Base-by-base conservation (phyloP, 148 eudicot species). In the Oxyria digyna region DNA sequence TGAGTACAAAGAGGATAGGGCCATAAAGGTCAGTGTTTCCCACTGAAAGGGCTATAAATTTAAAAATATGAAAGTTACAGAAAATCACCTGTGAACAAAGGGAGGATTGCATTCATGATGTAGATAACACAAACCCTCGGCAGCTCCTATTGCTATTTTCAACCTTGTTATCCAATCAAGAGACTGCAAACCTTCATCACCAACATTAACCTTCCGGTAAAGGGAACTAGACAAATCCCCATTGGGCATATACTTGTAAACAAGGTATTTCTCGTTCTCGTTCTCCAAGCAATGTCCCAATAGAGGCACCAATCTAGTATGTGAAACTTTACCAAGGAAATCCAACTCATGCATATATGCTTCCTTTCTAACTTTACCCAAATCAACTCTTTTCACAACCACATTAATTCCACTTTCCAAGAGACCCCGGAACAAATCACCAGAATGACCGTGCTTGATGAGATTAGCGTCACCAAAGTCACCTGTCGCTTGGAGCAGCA, bases 111-210 rank as follows among this genome's bases (percentile, higher is more conserved):
- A 95, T 52, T 95, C 99, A 70, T 95, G 96, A 77, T 95, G 99
- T 8, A 95, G 84, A 75, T 84, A 91, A 37, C 85, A 80, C 62
- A 95, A 76, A 67, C 83, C 93, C 83, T 95, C 99, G 0, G 99
- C 99, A 54, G 89, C 89, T 66, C 99, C 99, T 8, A 77, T 88
- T 0, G 99, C 99, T 72, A 95, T 91, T 75, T 95, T 95, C 72
- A 88, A 82, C 75, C 99, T 88, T 3, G 97, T 95, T 54, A 95
- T 95, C 99, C 99, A 95, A 81, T 95, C 99, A 63, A 95, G 69
- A 52, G 99, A 95, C 79, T 88, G 93, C 78, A 91, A 78, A 79
- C 78, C 74, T 8, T 87, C 93, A 70, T 85, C 89, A n/a, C 73
- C 85, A 9, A 80, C 55, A 64, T 74, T 75, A 13, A 68, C 71